These are phyloP conservation scores for Ophiostoma novo-ulmi DNA, from an alignment of 2,329 filamentous ascomycete species.

Conservation along the genomic window DNA sequence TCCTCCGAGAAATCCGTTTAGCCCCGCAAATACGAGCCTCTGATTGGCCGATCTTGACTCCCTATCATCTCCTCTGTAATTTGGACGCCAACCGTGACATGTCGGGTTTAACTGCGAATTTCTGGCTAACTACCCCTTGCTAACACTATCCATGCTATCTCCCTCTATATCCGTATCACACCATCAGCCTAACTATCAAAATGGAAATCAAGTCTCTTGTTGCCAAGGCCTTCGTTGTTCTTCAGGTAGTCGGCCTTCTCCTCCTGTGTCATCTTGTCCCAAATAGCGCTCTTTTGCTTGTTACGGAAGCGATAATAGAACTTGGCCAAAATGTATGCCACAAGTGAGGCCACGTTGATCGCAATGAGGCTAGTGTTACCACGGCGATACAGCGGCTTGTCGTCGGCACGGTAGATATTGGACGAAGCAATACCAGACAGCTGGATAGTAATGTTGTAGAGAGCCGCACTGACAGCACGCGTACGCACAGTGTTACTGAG, in stretches of 20 bases:
- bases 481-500: conserved; percentile 60
- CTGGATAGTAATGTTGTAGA: conserved; percentile 56
- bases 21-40: no score
- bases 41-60: no score
- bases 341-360: conserved; percentile 37
- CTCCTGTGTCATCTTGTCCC: conserved; percentile 46
- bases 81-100: no score
- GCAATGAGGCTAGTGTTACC: conserved; percentile 41
- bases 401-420: conserved; percentile 39
- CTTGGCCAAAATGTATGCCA: conserved; percentile 32
- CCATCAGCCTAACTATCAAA: conserved; percentile 28
- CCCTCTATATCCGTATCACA: background rate
- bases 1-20: no score
- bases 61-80: no score
- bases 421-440: conserved; percentile 41
- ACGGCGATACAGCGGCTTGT: conserved; percentile 43
- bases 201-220: conserved; percentile 42
- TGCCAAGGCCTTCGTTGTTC: conserved; percentile 41
- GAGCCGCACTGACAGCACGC: conserved; percentile 53
- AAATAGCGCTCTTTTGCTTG: conserved; percentile 41
- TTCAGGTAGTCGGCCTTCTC: conserved; percentile 47
- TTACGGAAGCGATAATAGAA: conserved; percentile 50
- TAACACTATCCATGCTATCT: background rate
- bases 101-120: no score
- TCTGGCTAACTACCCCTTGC: no score